A percentile compares a stretch with the other conserved stretches of the same genome.
phyloP scores from a whole-genome alignment of 108 stramenopile genomes.

The Cylindrotheca closterium region DNA sequence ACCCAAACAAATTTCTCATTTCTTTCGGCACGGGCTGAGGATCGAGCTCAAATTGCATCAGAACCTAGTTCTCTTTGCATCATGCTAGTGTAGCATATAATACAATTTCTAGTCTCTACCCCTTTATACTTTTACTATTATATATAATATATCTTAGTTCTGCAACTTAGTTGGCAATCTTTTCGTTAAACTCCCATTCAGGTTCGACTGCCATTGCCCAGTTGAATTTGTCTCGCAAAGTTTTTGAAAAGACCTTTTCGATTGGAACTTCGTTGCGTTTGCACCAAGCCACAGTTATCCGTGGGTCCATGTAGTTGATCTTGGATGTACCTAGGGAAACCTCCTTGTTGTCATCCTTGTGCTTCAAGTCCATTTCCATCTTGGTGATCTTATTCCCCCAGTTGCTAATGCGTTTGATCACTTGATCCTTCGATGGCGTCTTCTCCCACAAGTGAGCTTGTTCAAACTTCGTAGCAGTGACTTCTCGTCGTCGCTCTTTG shows the following conservation, averaged over 20 bases:
- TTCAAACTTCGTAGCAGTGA: conserved; percentile 62
- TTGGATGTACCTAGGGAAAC: conserved; percentile 93
- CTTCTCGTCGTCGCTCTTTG: conserved; percentile 63
- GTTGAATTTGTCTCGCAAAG: conserved; percentile 97
- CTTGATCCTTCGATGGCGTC: conserved; percentile 80
- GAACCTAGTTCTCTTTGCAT: too few relatives aligned
- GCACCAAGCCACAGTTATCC: conserved; percentile 99
- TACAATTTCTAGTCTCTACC: too few relatives aligned
- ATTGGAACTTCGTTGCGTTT: conserved; percentile 96
- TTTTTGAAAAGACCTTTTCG: conserved; percentile 95
- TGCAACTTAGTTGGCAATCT: conserved; percentile 43
- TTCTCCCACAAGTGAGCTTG: conserved; percentile 93
- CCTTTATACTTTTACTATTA: background rate
- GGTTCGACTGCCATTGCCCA: conserved; percentile 99
- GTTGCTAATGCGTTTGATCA: conserved; percentile 68
- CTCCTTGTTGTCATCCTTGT: conserved; percentile 99
- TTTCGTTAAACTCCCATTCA: conserved; percentile 91
- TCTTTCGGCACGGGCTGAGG: too few relatives aligned
- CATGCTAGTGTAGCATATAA: too few relatives aligned
- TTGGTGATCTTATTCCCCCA: conserved; percentile 92
- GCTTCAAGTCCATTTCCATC: conserved; percentile 91
- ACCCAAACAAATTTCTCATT: too few relatives aligned
- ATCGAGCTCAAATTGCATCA: too few relatives aligned
- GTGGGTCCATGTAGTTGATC: conserved; percentile 99
- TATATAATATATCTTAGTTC: background rate